Percentiles rank a stretch among this genome's conserved stretches.
phyloP scores from a whole-genome alignment of 441 rosid species.

The Aquilaria agallochum region DNA sequence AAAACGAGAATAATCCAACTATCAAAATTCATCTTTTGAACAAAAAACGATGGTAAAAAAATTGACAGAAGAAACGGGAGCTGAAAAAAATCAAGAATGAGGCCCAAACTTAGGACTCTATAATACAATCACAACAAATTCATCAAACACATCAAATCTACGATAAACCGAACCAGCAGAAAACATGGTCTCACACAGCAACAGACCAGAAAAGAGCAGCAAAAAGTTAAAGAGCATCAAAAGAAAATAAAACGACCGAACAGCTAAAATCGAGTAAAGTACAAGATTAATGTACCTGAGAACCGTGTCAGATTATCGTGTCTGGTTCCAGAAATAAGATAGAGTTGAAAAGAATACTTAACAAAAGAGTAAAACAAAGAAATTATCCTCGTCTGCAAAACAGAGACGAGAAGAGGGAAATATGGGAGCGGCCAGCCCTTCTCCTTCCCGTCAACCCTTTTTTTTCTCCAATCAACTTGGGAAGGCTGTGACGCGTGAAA shows the following conservation, averaged over 20 bases:
- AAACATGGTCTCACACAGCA: too few species aligned
- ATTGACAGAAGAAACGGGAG: too few species aligned
- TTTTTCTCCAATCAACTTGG: conserved; percentile 40
- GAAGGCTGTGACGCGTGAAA: conserved; percentile 12
- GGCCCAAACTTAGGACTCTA: too few species aligned
- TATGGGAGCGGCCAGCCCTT: conserved; percentile 21
- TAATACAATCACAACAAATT: too few species aligned
- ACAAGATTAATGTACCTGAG: conserved; percentile 25
- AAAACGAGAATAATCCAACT: conserved; percentile 8
- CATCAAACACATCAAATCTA: too few species aligned
- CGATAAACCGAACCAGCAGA: too few species aligned
- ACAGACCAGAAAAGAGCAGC: neutral
- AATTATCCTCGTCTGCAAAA: neutral
- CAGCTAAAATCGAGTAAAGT: conserved; percentile 16
- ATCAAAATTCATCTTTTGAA: conserved; percentile 6
- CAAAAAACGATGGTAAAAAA: neutral
- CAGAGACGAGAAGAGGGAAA: neutral
- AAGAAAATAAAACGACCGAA: conserved; percentile 6
- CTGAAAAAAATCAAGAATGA: too few species aligned
- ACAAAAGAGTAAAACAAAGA: neutral
- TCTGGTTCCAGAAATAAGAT: neutral
- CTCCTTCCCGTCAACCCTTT: conserved; percentile 22
- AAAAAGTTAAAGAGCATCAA: conserved; percentile 6
- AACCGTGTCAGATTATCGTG: conserved; percentile 1
- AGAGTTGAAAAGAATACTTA: neutral